These are phyloP conservation scores for Bolboschoenoplectus hybrid DNA, from an alignment of 202 grass and related monocot genomes.

Conservation along the genomic window DNA sequence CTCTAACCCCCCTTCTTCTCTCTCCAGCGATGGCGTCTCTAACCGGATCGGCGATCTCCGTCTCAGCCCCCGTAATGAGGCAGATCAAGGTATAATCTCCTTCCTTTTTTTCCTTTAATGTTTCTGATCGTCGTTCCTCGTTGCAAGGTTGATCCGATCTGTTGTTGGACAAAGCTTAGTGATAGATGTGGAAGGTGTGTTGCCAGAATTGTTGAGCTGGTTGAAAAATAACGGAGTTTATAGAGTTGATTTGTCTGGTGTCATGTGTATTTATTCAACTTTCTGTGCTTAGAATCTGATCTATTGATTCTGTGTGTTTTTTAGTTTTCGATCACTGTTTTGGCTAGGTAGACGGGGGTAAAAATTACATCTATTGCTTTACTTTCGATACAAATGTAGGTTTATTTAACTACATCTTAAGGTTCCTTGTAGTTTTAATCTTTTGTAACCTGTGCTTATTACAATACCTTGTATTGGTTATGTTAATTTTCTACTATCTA, in stretches of 20 bases:
- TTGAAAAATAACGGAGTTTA: not conserved
- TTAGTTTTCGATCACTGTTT: conserved; percentile 1
- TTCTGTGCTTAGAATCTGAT: not conserved
- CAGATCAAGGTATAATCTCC: conserved; percentile 25
- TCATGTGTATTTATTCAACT: conserved; percentile 3
- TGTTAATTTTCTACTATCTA: not conserved
- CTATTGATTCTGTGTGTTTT: not conserved
- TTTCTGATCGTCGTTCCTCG: not conserved
- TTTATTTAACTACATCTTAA: not conserved
- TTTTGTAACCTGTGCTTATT: not conserved
- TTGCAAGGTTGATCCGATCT: conserved; percentile 3
- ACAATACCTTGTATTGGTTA: not conserved
- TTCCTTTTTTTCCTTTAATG: not conserved
- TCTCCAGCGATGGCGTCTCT: conserved; percentile 21
- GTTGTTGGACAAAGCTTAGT: not conserved
- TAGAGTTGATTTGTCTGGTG: not conserved
- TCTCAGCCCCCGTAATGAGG: conserved; percentile 13
- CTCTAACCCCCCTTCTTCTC: not conserved
- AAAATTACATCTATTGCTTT: not conserved
- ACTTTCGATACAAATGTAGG: not conserved
- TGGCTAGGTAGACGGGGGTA: not conserved
- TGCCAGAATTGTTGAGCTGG: not conserved
- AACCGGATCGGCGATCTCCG: conserved; percentile 22
- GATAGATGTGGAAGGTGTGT: not conserved
- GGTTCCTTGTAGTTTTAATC: not conserved